phyloP scores from a whole-genome alignment of 352 stramenopile genomes.

The Discostella stelligera region DNA sequence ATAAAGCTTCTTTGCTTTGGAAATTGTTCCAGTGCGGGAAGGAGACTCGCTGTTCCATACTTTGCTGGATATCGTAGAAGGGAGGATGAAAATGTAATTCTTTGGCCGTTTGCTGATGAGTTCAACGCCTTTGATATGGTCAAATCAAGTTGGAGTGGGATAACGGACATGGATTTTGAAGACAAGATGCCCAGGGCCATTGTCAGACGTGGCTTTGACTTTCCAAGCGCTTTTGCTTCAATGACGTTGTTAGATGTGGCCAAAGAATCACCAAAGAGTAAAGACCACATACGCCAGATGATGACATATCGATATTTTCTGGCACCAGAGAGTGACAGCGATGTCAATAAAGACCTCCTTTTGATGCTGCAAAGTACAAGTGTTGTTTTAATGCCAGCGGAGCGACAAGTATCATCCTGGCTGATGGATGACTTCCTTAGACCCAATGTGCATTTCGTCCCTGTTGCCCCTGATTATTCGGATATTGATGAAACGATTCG shows the following conservation, averaged over 20 bases:
- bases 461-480: conserved; percentile 35
- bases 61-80: conserved; percentile 26
- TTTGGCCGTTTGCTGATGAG: conserved; percentile 49
- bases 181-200: conserved; percentile 67
- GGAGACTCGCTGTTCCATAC: conserved; percentile 19
- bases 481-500: conserved; percentile 67
- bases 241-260: not conserved
- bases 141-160: conserved; percentile 32
- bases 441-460: conserved; percentile 53
- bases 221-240: not conserved
- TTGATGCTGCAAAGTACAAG: conserved; percentile 55
- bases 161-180: conserved; percentile 59
- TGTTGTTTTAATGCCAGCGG: conserved; percentile 43
- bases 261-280: not conserved
- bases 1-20: conserved; percentile 51
- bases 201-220: conserved; percentile 46
- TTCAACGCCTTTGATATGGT: conserved; percentile 9
- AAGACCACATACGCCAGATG: conserved; percentile 23
- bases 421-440: conserved; percentile 38
- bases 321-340: conserved; percentile 13
- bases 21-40: conserved; percentile 7
- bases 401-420: conserved; percentile 30
- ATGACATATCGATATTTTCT: conserved; percentile 46
- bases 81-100: conserved; percentile 22
- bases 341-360: conserved; percentile 31